A percentile compares a stretch with the other conserved stretches of the same genome.
Conservation (phyloP, 441 rosid species). For the Populus hybrid region DNA sequence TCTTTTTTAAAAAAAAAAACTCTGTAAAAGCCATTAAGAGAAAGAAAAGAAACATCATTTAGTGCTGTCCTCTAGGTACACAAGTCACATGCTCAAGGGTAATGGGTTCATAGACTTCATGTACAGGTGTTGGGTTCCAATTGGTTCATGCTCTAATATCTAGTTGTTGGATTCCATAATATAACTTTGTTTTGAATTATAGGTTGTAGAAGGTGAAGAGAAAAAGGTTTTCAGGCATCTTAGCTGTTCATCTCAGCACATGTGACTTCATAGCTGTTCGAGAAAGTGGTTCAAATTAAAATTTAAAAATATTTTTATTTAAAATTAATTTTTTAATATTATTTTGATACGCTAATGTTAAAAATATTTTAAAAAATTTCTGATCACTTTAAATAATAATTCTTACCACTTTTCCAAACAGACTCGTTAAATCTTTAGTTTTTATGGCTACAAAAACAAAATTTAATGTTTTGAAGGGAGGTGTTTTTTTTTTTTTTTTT, state of each 20-base stretch:
- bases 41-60: background rate
- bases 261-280: constrained; percentile 12
- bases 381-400: too few species aligned
- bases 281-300: too few species aligned
- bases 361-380: too few species aligned
- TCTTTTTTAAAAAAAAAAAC: too few species aligned
- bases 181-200: background rate
- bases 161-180: background rate
- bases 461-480: constrained; percentile 8
- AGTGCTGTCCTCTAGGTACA: background rate
- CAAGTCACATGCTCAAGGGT: constrained; percentile 15
- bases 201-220: background rate
- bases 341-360: too few species aligned
- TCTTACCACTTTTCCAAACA: too few species aligned
- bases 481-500: background rate
- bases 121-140: background rate
- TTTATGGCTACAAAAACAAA: background rate
- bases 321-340: too few species aligned
- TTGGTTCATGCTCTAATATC: background rate
- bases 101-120: background rate
- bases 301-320: too few species aligned
- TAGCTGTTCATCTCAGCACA: constrained; percentile 25
- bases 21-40: background rate
- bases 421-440: constrained; percentile 2
- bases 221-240: constrained; percentile 19